Evolutionary conservation across 768 basidiomycete genomes (phyloP).

Genomic region (Kwoniella pini): DNA sequence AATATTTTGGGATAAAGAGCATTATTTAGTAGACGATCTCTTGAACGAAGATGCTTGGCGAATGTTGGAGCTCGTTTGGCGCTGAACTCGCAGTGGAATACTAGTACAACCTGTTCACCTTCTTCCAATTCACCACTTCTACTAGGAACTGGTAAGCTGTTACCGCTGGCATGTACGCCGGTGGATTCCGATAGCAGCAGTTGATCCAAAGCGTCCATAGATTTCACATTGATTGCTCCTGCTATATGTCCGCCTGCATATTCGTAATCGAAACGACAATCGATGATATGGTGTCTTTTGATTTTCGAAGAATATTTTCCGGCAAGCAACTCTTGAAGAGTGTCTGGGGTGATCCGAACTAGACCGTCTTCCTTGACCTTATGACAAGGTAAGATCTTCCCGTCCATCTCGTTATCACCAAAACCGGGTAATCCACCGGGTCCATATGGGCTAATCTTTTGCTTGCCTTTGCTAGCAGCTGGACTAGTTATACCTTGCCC

Average conservation of each 20-base stretch:
- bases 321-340: conserved; percentile 73
- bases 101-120: conserved; percentile 74
- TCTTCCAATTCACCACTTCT: conserved; percentile 66
- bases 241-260: conserved; percentile 89
- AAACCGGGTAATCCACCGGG: conserved; percentile 73
- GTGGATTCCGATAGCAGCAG: conserved; percentile 62
- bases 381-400: conserved; percentile 92
- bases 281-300: conserved; percentile 75
- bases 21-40: conserved; percentile 84
- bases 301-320: conserved; percentile 71
- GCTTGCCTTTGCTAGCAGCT: conserved; percentile 14
- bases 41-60: conserved; percentile 88
- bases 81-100: conserved; percentile 99
- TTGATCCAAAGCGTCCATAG: conserved; percentile 73
- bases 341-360: conserved; percentile 79
- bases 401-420: conserved; percentile 87
- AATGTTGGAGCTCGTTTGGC: conserved; percentile 93
- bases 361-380: conserved; percentile 91
- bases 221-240: conserved; percentile 89
- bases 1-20: conserved; percentile 87
- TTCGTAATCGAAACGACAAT: conserved; percentile 98
- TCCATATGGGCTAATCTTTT: conserved; percentile 38
- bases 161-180: conserved; percentile 54
- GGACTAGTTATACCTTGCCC: conserved; percentile 23
- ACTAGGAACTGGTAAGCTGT: conserved; percentile 52